Conservation (phyloP, 768 basidiomycete genomes). For the Xerocomellus amylosporus region DNA sequence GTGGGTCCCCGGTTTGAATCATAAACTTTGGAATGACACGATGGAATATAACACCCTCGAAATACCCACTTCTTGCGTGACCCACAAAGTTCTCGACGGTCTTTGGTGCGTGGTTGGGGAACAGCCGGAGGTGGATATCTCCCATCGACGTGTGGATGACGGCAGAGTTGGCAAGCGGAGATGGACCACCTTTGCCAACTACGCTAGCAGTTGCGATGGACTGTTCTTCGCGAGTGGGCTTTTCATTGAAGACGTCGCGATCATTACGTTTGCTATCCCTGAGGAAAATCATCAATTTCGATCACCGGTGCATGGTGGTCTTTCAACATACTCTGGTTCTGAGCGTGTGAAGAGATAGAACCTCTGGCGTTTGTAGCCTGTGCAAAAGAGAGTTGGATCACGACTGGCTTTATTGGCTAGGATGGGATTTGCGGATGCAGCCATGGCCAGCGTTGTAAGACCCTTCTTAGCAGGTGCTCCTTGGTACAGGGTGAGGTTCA, state of each 20-base stretch:
- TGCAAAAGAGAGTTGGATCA: slow-evolving; percentile 91
- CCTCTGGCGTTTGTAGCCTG: slow-evolving; percentile 87
- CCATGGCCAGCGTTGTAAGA: slow-evolving; percentile 87
- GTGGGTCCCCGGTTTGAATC: slow-evolving; percentile 94
- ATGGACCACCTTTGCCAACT: slow-evolving; percentile 52
- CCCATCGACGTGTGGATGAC: slow-evolving; percentile 95
- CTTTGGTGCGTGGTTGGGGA: slow-evolving; percentile 90
- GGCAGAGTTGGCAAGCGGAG: slow-evolving; percentile 72
- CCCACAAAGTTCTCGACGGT: slow-evolving; percentile 98
- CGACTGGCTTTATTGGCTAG: slow-evolving; percentile 79
- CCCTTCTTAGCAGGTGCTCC: slow-evolving; percentile 89
- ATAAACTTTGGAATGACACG: slow-evolving; percentile 98
- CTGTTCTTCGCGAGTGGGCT: slow-evolving; percentile 95
- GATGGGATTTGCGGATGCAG: slow-evolving; percentile 92
- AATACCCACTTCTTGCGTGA: slow-evolving; percentile 84
- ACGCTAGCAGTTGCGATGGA: slow-evolving; percentile 68
- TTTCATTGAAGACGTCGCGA: slow-evolving; percentile 97
- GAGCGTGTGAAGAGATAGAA: slow-evolving; percentile 94
- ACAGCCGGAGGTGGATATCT: slow-evolving; percentile 85
- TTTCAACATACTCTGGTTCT: slow-evolving; percentile 77
- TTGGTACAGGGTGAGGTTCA: slow-evolving; percentile 89
- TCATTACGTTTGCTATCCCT: slow-evolving; percentile 87
- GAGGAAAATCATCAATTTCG: not conserved
- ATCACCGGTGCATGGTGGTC: not conserved
- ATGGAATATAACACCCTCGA: slow-evolving; percentile 92